Conservation (phyloP, 2,329 filamentous ascomycete genomes). For the Drechslera avenae region DNA sequence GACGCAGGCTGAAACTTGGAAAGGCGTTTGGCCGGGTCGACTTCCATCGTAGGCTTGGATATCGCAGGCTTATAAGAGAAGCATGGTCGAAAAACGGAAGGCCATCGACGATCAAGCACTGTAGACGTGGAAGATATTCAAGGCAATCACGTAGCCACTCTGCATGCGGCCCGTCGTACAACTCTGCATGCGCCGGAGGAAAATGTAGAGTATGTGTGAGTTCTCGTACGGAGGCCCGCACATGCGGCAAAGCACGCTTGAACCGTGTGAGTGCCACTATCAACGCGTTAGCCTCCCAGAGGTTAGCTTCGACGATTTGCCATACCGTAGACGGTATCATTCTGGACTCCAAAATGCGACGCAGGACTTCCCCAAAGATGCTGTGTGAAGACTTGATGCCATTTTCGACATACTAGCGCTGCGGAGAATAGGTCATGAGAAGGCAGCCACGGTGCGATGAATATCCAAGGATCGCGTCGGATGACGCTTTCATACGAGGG, state of each 20-base stretch:
- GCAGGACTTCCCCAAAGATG: constrained; percentile 67
- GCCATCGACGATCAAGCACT: constrained; percentile 63
- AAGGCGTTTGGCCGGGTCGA: constrained; percentile 30
- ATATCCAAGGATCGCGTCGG: constrained; percentile 59
- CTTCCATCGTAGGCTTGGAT: constrained; percentile 35
- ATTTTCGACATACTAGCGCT: constrained; percentile 61
- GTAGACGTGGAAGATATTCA: constrained; percentile 62
- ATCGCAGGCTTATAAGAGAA: constrained; percentile 57
- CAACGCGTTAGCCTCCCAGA: constrained; percentile 10
- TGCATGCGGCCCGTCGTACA: constrained; percentile 63
- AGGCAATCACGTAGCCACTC: constrained; percentile 66
- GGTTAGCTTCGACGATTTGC: background rate
- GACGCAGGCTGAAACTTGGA: constrained; percentile 55
- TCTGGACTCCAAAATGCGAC: constrained; percentile 64
- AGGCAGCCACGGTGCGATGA: constrained; percentile 62
- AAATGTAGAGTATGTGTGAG: constrained; percentile 67
- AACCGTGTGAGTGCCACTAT: constrained; percentile 64
- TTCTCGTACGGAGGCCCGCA: constrained; percentile 58
- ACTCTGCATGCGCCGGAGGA: constrained; percentile 64
- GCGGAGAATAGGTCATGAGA: constrained; percentile 62
- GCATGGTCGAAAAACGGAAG: constrained; percentile 67
- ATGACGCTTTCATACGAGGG: constrained; percentile 66
- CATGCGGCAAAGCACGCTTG: constrained; percentile 60
- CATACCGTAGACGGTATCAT: constrained; percentile 63
- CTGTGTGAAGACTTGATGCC: constrained; percentile 64